Percentiles rank a stretch among this genome's conserved stretches.
phyloP scores from a whole-genome alignment of 2,329 filamentous ascomycete genomes.

The Fusarium nodosum region DNA sequence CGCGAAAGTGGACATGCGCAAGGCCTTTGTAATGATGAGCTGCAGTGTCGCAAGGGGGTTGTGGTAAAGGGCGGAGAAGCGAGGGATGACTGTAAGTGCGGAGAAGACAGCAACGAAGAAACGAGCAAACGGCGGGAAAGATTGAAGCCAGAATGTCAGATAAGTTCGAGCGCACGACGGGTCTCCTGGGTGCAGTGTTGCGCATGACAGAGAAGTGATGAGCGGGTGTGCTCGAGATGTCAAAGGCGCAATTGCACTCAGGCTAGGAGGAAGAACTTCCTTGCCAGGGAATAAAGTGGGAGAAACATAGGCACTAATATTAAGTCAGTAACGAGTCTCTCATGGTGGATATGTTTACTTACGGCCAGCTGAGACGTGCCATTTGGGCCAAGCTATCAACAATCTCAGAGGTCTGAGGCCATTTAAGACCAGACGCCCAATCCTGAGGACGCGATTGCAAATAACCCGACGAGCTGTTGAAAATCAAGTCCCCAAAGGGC shows the following conservation, averaged over 20 bases:
- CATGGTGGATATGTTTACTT: conserved; percentile 55
- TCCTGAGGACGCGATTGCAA: conserved; percentile 78
- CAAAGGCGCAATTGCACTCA: conserved; percentile 80
- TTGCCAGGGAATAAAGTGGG: conserved; percentile 87
- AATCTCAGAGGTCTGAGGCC: conserved; percentile 82
- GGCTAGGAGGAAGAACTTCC: conserved; percentile 73
- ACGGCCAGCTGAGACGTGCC: conserved; percentile 86
- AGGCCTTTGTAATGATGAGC: conserved; percentile 73
- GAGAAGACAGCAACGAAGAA: conserved; percentile 83
- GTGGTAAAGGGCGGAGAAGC: conserved; percentile 76
- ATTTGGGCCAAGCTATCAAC: conserved; percentile 86
- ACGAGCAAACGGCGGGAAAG: conserved; percentile 83
- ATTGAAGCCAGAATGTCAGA: conserved; percentile 86
- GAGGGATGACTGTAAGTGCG: conserved; percentile 74
- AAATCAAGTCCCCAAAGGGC: conserved; percentile 64
- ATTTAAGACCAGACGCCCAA: conserved; percentile 75
- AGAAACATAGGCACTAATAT: conserved; percentile 77
- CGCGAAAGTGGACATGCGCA: conserved; percentile 79
- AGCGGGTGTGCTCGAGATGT: conserved; percentile 88
- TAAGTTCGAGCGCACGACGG: conserved; percentile 91
- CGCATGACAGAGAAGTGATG: conserved; percentile 88
- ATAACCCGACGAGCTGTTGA: conserved; percentile 83
- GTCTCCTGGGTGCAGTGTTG: conserved; percentile 86
- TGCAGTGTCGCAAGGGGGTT: conserved; percentile 77
- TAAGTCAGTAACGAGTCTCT: conserved; percentile 12